Base-by-base conservation (phyloP, 441 rosid genomes). In the Gossypium davidsonii region DNA sequence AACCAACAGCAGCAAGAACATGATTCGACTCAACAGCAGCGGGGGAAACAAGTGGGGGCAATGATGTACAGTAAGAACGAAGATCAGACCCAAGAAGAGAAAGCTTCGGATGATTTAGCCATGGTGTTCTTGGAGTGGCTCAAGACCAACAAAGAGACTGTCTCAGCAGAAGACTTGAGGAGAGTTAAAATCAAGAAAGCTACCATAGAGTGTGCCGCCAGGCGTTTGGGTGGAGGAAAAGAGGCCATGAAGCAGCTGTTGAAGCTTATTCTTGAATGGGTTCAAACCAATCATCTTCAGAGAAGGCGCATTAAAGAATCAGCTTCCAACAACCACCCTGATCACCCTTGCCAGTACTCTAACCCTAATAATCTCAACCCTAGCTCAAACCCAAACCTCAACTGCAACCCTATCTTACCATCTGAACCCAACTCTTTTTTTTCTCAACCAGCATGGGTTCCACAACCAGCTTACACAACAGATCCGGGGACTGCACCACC, bases 261-360 rank as follows among this genome's bases (percentile, higher is more conserved):
- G 80, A 92, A 91, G 79, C 87, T 95, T 52, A 89, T 92, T 55
- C 99, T 95, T 68, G 93, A 92, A 81, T 95, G 99, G 99, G 98
- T 95, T 3, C 93, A 92, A 81, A 89, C 87, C 0, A 92, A 90
- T 78, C 96, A 92, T 73, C 90, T 91, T 52, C 86, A 88, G 37
- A 88, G 67, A 63, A 81, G 92, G 72, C 86, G 85, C 18, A 18
- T 71, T 26, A 80, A 73, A 63, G 87, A 79, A 67, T 64, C 81
- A 53, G 20, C 80, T 15, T 63, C 67, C 28, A 71, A 1, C 25
- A 57, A 56, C 53, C 61, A 66, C 44, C 76, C 31, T 71, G 67
- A 76, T 52, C 58, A 42, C 31, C 80, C 77, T 17, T 61, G 51
- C 31, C 84, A 74, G 25, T 77, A 78, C 91, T 88, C 87, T 79